Conservation (phyloP, 2,329 filamentous ascomycete species). For the Fonsecaea monophora region DNA sequence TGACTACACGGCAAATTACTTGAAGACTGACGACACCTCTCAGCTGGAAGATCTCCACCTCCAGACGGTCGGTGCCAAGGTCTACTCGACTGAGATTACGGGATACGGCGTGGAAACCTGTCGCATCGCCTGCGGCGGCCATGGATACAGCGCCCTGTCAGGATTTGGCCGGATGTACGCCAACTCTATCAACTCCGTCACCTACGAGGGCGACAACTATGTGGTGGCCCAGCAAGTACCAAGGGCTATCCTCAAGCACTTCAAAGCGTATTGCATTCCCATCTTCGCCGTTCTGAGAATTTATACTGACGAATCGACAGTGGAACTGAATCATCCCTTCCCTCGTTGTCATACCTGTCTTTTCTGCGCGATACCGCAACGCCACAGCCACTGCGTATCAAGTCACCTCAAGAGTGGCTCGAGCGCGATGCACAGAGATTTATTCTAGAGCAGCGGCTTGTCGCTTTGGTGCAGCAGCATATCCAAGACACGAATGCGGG, state of each 20-base stretch:
- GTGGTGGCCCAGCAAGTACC: conserved; percentile 50
- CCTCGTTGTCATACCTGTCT: conserved; percentile 37
- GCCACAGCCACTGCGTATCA: background rate
- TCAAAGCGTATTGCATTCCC: conserved; percentile 20
- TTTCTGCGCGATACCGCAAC: conserved; percentile 28
- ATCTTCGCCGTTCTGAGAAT: background rate
- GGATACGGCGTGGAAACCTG: conserved; percentile 38
- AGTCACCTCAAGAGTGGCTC: conserved; percentile 15
- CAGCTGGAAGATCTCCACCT: conserved; percentile 41
- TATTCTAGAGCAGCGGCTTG: conserved; percentile 37
- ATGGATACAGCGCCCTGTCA: conserved; percentile 31
- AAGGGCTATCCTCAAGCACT: conserved; percentile 40
- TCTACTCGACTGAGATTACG: conserved; percentile 39
- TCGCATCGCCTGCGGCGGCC: conserved; percentile 37
- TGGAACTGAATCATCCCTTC: conserved; percentile 36
- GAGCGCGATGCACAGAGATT: conserved; percentile 32
- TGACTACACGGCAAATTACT: conserved; percentile 34
- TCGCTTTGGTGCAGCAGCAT: conserved; percentile 36
- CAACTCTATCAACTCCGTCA: conserved; percentile 34
- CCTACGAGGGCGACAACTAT: conserved; percentile 52
- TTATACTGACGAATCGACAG: conserved; percentile 4
- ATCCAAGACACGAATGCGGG: conserved; percentile 36
- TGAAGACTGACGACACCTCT: conserved; percentile 37
- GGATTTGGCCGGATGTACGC: conserved; percentile 34
- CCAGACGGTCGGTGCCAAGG: conserved; percentile 39